phyloP scores from a whole-genome alignment of 306 rosid genomes.

The Castanea crenata region DNA sequence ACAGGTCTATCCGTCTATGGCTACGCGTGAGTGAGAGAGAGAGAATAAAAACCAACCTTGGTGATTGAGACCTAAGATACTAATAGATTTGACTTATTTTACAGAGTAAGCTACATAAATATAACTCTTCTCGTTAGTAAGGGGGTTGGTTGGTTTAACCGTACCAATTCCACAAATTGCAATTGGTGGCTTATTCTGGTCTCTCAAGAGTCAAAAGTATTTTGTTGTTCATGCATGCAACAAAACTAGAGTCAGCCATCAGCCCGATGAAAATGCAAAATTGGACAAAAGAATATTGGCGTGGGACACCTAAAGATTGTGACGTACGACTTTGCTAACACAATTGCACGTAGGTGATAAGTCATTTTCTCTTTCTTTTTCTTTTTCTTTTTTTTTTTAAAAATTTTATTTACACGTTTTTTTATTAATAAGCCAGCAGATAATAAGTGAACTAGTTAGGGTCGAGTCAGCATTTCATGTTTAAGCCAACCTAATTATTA shows the following conservation, averaged over 20 bases:
- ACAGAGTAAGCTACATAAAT: no score
- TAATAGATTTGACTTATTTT: background rate
- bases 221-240: constrained; percentile 23
- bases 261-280: background rate
- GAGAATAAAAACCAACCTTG: background rate
- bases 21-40: background rate
- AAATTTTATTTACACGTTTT: background rate
- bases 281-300: constrained; percentile 1
- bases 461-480: background rate
- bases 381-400: background rate
- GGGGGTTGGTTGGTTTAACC: background rate
- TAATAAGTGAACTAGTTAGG: background rate
- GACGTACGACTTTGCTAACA: background rate
- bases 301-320: constrained; percentile 17
- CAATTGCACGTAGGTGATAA: background rate
- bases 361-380: background rate
- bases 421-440: background rate
- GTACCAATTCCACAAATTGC: constrained; percentile 12
- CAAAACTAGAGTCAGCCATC: constrained; percentile 20
- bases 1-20: background rate
- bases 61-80: background rate
- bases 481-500: background rate
- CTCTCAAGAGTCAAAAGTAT: constrained; percentile 7
- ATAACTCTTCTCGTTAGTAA: background rate
- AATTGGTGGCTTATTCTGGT: background rate